Percentiles rank a stretch among this genome's conserved stretches.
These are phyloP conservation scores for Pythium scleroteichum DNA, from an alignment of 352 stramenopile genomes.

Conservation along the genomic window DNA sequence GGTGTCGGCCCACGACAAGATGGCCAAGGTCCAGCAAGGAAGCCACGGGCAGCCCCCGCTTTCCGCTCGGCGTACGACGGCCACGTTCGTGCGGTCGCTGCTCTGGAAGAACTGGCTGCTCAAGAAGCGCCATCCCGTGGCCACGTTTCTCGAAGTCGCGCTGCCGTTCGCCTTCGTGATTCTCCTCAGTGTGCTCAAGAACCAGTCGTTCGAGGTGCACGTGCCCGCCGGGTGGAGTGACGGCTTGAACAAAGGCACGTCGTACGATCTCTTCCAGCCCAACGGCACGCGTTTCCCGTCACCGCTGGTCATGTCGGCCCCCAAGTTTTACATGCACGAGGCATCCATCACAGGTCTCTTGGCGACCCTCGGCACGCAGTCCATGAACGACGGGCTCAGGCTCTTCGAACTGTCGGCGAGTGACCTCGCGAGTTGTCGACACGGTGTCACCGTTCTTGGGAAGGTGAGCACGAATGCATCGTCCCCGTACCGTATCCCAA, in stretches of 20 bases:
- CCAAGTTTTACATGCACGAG: slow-evolving; percentile 51
- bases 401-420: slow-evolving; percentile 35
- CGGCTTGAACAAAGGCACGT: slow-evolving; percentile 26
- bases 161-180: slow-evolving; percentile 73
- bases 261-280: slow-evolving; percentile 48
- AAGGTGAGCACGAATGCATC: slow-evolving; percentile 34
- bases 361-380: slow-evolving; percentile 41
- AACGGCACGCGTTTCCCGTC: slow-evolving; percentile 27
- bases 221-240: slow-evolving; percentile 68
- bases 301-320: slow-evolving; percentile 30
- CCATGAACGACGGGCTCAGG: slow-evolving; percentile 35
- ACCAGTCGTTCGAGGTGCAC: slow-evolving; percentile 47
- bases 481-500: slow-evolving; percentile 39
- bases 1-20: neutral
- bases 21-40: too few species aligned
- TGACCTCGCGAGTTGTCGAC: slow-evolving; percentile 31
- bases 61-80: neutral
- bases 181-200: slow-evolving; percentile 53
- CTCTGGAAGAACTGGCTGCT: slow-evolving; percentile 78
- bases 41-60: neutral
- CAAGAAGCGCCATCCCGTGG: slow-evolving; percentile 62
- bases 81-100: slow-evolving; percentile 46
- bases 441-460: slow-evolving; percentile 30
- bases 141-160: slow-evolving; percentile 54
- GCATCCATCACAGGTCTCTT: slow-evolving; percentile 50